Conservation (phyloP, 306 rosid species). For the Purshia tridentata region DNA sequence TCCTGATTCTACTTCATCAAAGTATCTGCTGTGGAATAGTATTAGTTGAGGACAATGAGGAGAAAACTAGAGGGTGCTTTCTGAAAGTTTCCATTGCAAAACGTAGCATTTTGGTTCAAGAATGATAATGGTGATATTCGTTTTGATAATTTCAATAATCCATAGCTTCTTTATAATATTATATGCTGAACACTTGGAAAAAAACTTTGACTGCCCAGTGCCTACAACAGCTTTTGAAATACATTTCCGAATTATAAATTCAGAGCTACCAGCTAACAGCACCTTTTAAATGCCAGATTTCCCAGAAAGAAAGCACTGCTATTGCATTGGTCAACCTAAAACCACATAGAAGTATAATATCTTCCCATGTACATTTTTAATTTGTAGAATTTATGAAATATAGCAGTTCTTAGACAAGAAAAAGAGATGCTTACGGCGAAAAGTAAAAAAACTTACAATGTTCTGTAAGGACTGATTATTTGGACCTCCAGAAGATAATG, state of each 20-base stretch:
- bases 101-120: neutral
- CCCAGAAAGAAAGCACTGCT: neutral
- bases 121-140: neutral
- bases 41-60: neutral
- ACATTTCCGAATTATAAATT: neutral
- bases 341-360: neutral
- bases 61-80: neutral
- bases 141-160: neutral
- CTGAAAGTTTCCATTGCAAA: neutral
- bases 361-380: neutral
- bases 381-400: neutral
- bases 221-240: neutral
- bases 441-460: slow-evolving; percentile 50
- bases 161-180: neutral
- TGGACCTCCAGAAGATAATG: slow-evolving; percentile 71
- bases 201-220: neutral
- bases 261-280: slow-evolving; percentile 1
- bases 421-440: slow-evolving; percentile 14
- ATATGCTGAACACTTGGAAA: neutral
- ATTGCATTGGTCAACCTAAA: neutral
- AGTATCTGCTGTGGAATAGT: neutral
- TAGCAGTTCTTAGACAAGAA: neutral
- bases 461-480: slow-evolving; percentile 79
- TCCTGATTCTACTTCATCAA: neutral
- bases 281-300: neutral